Percentiles rank a stretch among this genome's conserved stretches.
phyloP scores from a whole-genome alignment of 169 alveolate genomes.

The Sarcocystis neurona region DNA sequence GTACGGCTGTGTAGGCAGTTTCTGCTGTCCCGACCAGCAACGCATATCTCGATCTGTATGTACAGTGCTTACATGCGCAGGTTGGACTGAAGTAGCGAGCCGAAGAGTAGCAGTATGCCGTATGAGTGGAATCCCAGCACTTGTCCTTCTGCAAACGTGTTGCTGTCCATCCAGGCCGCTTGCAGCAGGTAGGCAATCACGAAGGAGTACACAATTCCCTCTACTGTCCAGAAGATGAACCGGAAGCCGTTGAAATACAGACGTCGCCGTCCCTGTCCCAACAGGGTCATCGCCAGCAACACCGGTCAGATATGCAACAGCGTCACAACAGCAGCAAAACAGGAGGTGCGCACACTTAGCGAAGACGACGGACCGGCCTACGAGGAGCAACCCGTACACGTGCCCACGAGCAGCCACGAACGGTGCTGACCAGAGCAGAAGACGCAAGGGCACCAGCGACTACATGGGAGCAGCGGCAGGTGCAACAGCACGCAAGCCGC shows the following conservation, averaged over 20 bases:
- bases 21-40: no score
- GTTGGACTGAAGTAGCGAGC: conserved; percentile 28
- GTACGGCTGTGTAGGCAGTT: no score
- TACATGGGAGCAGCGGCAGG: no score
- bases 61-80: conserved; percentile 33
- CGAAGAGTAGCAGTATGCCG: conserved; percentile 52
- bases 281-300: not conserved
- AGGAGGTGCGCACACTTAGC: no score
- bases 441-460: no score
- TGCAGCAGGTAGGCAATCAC: conserved; percentile 34
- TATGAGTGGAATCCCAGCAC: conserved; percentile 27
- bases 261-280: conserved; percentile 43
- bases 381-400: not conserved
- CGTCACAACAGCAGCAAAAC: no score
- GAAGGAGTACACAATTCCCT: conserved; percentile 43
- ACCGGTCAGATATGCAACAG: not conserved
- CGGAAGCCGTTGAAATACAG: conserved; percentile 51
- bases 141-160: conserved; percentile 23
- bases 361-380: no score
- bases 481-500: no score
- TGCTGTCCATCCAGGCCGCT: conserved; percentile 55
- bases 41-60: no score
- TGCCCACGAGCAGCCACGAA: not conserved
- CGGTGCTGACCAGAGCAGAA: not conserved
- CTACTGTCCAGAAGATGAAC: conserved; percentile 45